Base-by-base conservation (phyloP, 768 basidiomycete genomes). In the Termitomyces eurrhizus region DNA sequence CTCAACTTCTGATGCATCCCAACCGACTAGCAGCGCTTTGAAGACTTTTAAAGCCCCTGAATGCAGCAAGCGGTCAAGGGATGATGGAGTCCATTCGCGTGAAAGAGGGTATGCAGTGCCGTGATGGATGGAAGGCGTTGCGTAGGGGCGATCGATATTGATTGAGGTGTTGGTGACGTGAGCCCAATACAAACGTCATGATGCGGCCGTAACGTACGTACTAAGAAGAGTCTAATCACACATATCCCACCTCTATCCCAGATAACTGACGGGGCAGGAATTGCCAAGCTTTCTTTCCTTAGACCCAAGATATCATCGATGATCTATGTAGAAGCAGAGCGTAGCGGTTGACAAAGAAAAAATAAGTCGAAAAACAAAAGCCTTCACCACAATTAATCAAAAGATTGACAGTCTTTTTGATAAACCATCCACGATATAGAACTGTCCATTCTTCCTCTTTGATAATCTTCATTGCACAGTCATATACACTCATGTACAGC, bases 1-100 rank as follows among this genome's bases (percentile, higher is more conserved):
- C 42, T 95, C 90, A 13, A 84, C 77, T 70, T 98, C 95, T 3
- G 86, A 87, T 0, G 86, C 85, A 67, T 88, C 81, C 94, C 94
- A 96, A 3, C 80, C 77, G 0, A 74, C 62, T 0, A 93, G 91
- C 1, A 91, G 79, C 24, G 78, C 65, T 39, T 81, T 79, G 74
- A 96, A 90, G 0, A 92, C 88, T 0, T 81, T 83, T 0, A 87
- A 84, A 26, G 74, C 76, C 0, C 86, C 87, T 0, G 94, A 95
- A 11, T 86, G 86, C 9, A 98, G 76, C 8, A 98, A 82, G 64
- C 94, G 88, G 65, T 92, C 83, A 5, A 97, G 69, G 0, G 93
- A 85, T 0, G 78, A 71, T 46, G 89, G 77, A 6, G 82, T 69
- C 90, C 93, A 96, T 68, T 92, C 88, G 8, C 73, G 73, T 2